A percentile compares a stretch with the other conserved stretches of the same genome.
Conservation (phyloP, 2,329 filamentous ascomycete species). For the Hysterium pulicare region DNA sequence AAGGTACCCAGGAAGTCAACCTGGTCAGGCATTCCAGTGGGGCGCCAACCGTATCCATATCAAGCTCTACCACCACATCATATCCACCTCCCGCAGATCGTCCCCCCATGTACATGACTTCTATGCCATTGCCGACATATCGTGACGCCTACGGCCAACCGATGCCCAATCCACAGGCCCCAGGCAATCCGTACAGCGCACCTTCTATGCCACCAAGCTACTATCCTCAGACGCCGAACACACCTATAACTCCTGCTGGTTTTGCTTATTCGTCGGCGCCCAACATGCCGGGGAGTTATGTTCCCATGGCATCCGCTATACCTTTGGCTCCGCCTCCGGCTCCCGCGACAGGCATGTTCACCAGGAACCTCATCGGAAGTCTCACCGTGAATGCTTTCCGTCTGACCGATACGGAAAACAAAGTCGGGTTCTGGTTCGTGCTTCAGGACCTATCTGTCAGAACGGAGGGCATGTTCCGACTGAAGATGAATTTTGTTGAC, state of each 20-base stretch:
- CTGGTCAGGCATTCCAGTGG: slow-evolving; percentile 63
- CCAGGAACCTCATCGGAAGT: slow-evolving; percentile 89
- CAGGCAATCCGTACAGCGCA: slow-evolving; percentile 4
- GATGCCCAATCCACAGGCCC: slow-evolving; percentile 13
- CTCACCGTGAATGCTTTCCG: slow-evolving; percentile 84
- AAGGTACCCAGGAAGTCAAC: slow-evolving; percentile 62
- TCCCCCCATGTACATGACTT: slow-evolving; percentile 19
- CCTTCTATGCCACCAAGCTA: slow-evolving; percentile 11
- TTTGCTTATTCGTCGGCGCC: slow-evolving; percentile 1
- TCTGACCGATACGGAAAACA: slow-evolving; percentile 72
- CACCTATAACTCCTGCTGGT: slow-evolving; percentile 13
- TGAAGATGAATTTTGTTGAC: slow-evolving; percentile 79
- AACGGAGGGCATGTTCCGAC: slow-evolving; percentile 82
- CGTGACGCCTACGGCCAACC: slow-evolving; percentile 41
- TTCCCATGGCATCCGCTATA: slow-evolving; percentile 7
- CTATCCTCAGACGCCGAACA: slow-evolving; percentile 16
- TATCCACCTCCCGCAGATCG: slow-evolving; percentile 58
- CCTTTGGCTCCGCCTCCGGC: slow-evolving; percentile 30
- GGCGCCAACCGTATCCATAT: slow-evolving; percentile 68
- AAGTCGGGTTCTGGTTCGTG: slow-evolving; percentile 93
- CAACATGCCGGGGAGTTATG: slow-evolving; percentile 7
- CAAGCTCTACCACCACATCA: slow-evolving; percentile 73
- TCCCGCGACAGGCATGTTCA: slow-evolving; percentile 79
- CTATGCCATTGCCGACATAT: slow-evolving; percentile 17
- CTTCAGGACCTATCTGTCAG: slow-evolving; percentile 92